Conservation (phyloP, 495 filamentous ascomycete species). For the Aspergillus heteromorphus region DNA sequence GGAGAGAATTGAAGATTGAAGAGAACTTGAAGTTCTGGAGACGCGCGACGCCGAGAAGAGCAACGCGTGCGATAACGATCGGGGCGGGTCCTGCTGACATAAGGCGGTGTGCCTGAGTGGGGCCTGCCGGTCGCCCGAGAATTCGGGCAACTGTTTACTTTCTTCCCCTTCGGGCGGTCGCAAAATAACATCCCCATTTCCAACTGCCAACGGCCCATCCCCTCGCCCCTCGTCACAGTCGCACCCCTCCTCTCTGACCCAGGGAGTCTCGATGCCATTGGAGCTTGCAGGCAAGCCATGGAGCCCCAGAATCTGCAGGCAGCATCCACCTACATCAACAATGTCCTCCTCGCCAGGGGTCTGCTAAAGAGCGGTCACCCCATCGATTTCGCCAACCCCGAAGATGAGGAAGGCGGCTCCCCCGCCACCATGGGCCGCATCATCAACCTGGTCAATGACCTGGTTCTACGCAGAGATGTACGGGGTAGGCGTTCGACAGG, state of each 20-base stretch:
- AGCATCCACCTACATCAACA: constrained; percentile 94
- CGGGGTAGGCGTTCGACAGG: constrained; percentile 20
- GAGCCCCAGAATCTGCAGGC: constrained; percentile 76
- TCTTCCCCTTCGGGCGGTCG: not conserved
- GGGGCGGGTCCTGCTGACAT: not conserved
- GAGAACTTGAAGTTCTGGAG: too few relatives aligned
- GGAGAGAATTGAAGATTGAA: not conserved
- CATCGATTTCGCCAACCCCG: constrained; percentile 80
- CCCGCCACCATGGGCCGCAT: constrained; percentile 74
- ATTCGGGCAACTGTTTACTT: not conserved
- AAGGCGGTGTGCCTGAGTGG: not conserved
- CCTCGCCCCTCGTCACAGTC: constrained; percentile 27
- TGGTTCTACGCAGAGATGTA: constrained; percentile 80
- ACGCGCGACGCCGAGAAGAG: not conserved
- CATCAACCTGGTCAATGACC: constrained; percentile 88
- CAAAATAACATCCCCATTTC: not conserved
- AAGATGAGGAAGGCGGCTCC: constrained; percentile 55
- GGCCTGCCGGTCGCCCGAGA: not conserved
- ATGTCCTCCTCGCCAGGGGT: constrained; percentile 84
- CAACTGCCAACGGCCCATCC: not conserved
- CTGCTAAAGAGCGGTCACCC: constrained; percentile 75
- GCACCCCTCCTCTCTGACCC: constrained; percentile 33
- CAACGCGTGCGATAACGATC: not conserved
- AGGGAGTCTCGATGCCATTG: constrained; percentile 41
- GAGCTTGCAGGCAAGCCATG: constrained; percentile 48